Evolutionary conservation across 768 basidiomycete genomes (phyloP).

Genomic region (Russula sp.): DNA sequence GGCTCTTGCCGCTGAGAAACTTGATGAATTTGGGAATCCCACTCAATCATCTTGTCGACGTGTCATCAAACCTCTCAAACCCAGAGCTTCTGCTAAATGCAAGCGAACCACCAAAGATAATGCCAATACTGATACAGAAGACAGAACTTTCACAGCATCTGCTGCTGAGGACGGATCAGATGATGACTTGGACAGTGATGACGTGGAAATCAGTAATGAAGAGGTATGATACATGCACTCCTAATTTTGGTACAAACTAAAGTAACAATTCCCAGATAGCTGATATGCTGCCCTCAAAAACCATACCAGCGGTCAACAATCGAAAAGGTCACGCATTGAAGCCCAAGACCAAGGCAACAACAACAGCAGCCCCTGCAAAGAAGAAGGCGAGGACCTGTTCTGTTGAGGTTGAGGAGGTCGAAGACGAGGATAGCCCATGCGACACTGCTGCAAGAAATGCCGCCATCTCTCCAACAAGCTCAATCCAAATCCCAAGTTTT

Average conservation of each 20-base stretch:
- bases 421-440: not conserved
- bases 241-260: too few relatives aligned
- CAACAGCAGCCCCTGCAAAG: not conserved
- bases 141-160: not conserved
- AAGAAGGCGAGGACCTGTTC: not conserved
- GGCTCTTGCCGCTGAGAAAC: not conserved
- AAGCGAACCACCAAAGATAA: not conserved
- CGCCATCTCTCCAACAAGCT: not conserved
- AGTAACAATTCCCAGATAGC: not conserved
- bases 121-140: not conserved
- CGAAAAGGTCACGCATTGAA: too few relatives aligned
- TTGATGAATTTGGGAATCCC: not conserved
- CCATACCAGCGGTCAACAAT: not conserved
- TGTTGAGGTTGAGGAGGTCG: not conserved
- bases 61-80: not conserved
- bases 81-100: not conserved
- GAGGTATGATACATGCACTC: too few relatives aligned
- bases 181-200: too few relatives aligned
- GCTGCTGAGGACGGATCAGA: too few relatives aligned
- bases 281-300: not conserved
- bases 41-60: too few relatives aligned
- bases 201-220: too few relatives aligned
- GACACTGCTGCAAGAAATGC: not conserved
- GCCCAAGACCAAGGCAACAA: not conserved
- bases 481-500: not conserved